Evolutionary conservation across 345 rosid genomes (phyloP).

Genomic region (Heritiera littoralis): DNA sequence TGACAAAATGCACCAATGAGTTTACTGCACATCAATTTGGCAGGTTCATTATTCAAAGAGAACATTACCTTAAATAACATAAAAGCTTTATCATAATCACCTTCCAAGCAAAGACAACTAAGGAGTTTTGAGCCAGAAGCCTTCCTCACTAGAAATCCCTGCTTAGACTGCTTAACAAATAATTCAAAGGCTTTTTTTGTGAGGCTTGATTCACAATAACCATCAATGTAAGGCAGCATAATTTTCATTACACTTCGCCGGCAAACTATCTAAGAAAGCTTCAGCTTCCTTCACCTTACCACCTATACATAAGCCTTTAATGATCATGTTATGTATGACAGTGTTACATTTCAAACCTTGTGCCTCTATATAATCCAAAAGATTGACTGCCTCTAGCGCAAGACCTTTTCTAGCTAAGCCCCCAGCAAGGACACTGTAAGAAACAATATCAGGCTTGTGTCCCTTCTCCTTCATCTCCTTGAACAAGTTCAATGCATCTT

Average conservation of each 20-base stretch:
- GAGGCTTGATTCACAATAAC: conserved; percentile 54
- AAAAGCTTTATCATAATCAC: conserved; percentile 41
- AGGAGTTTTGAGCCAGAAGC: conserved; percentile 54
- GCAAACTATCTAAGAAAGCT: conserved; percentile 42
- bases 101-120: conserved; percentile 43
- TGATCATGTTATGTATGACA: conserved; percentile 54
- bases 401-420: conserved; percentile 59
- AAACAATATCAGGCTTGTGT: conserved; percentile 49
- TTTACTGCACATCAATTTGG: conserved; percentile 44
- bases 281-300: conserved; percentile 66
- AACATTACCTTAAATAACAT: conserved; percentile 44
- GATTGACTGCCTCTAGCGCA: conserved; percentile 28
- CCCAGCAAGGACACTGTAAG: conserved; percentile 52
- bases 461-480: conserved; percentile 54
- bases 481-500: conserved; percentile 51
- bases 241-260: conserved; percentile 42
- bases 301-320: conserved; percentile 66
- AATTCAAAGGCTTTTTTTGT: conserved; percentile 43
- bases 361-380: conserved; percentile 40
- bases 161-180: conserved; percentile 35
- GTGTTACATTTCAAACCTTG: conserved; percentile 51
- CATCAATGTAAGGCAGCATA: conserved; percentile 52
- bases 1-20: conserved; percentile 49
- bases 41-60: conserved; percentile 41
- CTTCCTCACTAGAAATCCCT: conserved; percentile 36